Conservation (phyloP, 208 protist genomes). For the Perkinsela sp. region DNA sequence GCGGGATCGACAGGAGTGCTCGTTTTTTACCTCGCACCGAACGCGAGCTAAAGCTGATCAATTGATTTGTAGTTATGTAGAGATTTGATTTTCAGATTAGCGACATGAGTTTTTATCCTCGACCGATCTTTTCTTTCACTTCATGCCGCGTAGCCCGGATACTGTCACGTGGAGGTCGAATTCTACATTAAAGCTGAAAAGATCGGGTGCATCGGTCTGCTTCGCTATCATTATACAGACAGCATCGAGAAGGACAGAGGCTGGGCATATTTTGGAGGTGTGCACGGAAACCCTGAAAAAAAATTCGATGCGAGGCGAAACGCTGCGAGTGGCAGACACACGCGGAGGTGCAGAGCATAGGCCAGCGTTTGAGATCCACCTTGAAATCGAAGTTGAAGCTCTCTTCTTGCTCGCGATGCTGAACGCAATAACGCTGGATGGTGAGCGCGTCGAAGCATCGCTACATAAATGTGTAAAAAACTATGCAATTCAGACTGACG, state of each 20-base stretch:
- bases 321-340: neutral
- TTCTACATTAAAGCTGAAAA: neutral
- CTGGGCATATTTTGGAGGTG: neutral
- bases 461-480: neutral
- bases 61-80: neutral
- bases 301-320: neutral
- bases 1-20: neutral
- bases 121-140: neutral
- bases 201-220: neutral
- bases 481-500: neutral
- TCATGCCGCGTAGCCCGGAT: neutral
- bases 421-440: neutral
- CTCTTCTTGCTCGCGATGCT: neutral
- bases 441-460: neutral
- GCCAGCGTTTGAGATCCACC: neutral
- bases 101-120: neutral
- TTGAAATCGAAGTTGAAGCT: neutral
- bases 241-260: neutral
- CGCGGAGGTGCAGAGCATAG: neutral
- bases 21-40: neutral
- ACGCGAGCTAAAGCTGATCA: neutral
- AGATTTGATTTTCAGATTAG: neutral
- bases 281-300: neutral
- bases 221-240: neutral
- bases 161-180: neutral